Base-by-base conservation (phyloP, 176 grass and related monocot genomes). In the Oryza rufipogon region DNA sequence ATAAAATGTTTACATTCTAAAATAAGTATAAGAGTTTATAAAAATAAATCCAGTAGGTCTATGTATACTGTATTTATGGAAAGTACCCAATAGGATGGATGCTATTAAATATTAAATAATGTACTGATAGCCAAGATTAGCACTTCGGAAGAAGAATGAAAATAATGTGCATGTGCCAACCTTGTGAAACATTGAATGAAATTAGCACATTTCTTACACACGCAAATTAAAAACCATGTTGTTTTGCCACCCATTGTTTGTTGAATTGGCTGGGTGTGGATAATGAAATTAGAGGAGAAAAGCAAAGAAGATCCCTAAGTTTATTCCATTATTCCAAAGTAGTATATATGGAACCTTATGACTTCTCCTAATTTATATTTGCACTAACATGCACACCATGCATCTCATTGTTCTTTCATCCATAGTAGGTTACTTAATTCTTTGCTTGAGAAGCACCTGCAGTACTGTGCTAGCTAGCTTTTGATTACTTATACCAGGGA, bases 381-480 rank as follows among this genome's bases (percentile, higher is more conserved):
- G 72, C 19, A 42, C 30, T 68, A 84, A 42, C 73, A 84, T 76
- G 63, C 61, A 84, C 17, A 54, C 30, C 69, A 84, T 84, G 82
- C 58, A 75, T 60, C 10, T 52, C 1, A 51, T 70, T 25, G 19
- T 75, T 20, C 19, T 74, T 32, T 48, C 22, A 48, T 82, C 22
- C 39, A 41, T 39, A 47, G 58, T 39, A 47, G 58, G 3, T 52
- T 30, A 75, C 10, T 54, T 66, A 58, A 58, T 20, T 58, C 60
- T n/a, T 51, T 30, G 12, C 22, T 67, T 14, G 30, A 44, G 22
- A 23, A 76, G 45, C 65, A 80, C 45, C 36, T 72, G n/a, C 56
- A 61, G 12, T 63, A 32, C 30, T 32, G 68, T 82, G 45, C 82
- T 41, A 39, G 23, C 25, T 73, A 64, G 45, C 14, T 68, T 76